Base-by-base conservation (phyloP, 345 rosid species). In the Sapria himalayana region DNA sequence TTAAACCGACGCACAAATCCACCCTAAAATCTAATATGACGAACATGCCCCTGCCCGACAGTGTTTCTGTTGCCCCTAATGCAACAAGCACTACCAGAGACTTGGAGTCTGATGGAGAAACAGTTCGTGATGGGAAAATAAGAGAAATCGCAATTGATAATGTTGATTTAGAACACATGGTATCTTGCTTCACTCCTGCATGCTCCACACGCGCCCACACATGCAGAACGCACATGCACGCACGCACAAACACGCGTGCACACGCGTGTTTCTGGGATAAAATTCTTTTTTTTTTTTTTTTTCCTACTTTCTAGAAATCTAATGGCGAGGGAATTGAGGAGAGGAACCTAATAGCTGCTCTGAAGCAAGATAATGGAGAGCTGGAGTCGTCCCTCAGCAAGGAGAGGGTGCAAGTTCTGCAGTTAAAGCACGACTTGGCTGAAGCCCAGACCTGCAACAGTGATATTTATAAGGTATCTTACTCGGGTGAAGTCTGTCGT, bases 1-100 rank as follows among this genome's bases (percentile, higher is more conserved):
- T 91, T 49, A 84, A 80, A 61, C 99, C 96, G 41, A 84, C 95
- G 68, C 85, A 80, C 59, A 80, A 80, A 65, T 70, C 94, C 15
- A 75, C 89, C 47, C 54, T 80, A 59, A 92, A 67, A 67, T 51
- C 89, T 25, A 77, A 80, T 55, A 64, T 65, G 19, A 41, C 57
- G 29, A 76, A 64, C 50, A 41, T 61, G 41, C 58, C 78, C 52
- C 57, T 72, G 48, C 85, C 85, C 24, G 93, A 62, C 47, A 75
- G 89, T 62, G 72, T 65, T 58, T 80, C 99, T 48, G 96, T 85
- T 23, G 60, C 62, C 19, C 81, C 59, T 49, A 71, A 67, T 36
- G 68, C 48, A 3, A 73, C 93, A 48, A 75, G 69, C 37, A 59
- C 75, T 22, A 73, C 89, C 31, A 68, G 92, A 70, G 89, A 80